Conservation (phyloP, 257 asterid genomes). For the Capsicum pubescens region DNA sequence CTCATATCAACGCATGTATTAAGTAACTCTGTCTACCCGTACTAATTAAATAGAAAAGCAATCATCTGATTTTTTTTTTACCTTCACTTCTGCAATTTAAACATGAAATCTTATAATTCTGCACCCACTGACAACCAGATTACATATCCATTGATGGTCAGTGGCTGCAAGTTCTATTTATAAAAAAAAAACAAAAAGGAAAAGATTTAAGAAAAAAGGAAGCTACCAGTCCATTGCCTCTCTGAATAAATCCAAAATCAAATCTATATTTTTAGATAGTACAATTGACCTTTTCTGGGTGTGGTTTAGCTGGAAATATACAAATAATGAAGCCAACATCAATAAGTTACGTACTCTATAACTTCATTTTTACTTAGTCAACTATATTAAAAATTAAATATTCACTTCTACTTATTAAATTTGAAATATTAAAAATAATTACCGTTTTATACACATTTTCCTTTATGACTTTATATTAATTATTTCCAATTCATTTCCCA, state of each 20-base stretch:
- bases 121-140: background rate
- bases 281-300: background rate
- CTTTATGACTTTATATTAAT: background rate
- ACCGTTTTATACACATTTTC: background rate
- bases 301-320: slow-evolving; percentile 7
- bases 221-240: background rate
- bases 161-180: background rate
- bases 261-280: background rate
- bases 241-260: slow-evolving; percentile 2
- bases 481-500: background rate
- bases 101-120: background rate
- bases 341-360: background rate
- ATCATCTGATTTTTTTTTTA: background rate
- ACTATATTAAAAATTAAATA: no score
- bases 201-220: background rate
- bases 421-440: no score
- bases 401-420: no score
- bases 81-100: background rate
- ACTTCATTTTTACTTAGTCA: no score
- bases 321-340: background rate
- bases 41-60: background rate
- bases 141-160: background rate
- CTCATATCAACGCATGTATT: background rate
- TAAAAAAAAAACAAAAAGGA: background rate
- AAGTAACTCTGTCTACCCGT: background rate